Evolutionary conservation across 176 grass and related monocot species (phyloP).

Genomic region (Oryza glumipatula): DNA sequence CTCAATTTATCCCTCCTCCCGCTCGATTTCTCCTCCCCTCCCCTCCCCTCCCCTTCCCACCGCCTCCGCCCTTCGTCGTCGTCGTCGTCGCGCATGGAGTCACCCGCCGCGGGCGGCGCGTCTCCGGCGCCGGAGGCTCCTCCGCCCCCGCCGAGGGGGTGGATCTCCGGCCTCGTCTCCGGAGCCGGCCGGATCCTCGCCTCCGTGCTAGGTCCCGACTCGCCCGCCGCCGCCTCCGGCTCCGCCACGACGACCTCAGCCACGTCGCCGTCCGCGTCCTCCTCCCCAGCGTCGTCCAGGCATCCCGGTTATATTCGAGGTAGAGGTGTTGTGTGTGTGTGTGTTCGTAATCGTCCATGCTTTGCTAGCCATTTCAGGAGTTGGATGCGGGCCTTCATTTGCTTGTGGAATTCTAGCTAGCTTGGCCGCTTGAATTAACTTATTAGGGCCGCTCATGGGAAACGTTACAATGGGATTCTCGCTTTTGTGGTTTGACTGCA

Average conservation of each 20-base stretch:
- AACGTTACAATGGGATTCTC: not conserved
- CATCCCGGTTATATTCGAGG: not conserved
- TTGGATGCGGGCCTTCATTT: not conserved
- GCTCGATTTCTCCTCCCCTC: constrained; percentile 25
- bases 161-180: constrained; percentile 66
- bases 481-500: not conserved
- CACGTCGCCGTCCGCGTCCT: constrained; percentile 36
- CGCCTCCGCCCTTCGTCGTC: not conserved
- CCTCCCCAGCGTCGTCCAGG: constrained; percentile 29
- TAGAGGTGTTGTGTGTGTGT: not conserved
- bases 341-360: constrained; percentile 15
- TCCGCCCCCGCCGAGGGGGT: constrained; percentile 42
- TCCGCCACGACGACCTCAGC: constrained; percentile 20
- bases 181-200: constrained; percentile 70
- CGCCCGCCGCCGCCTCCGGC: constrained; percentile 35
- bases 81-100: constrained; percentile 37
- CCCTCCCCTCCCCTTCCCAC: not conserved
- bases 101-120: constrained; percentile 41
- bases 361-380: not conserved
- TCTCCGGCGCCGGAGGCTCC: constrained; percentile 29
- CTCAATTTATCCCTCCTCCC: not conserved
- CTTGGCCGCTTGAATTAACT: not conserved
- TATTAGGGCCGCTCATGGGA: no score
- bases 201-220: constrained; percentile 64
- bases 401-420: not conserved